Percentiles rank a stretch among this genome's conserved stretches.
These are phyloP conservation scores for Fusarium sulawesiense DNA, from an alignment of 2,329 filamentous ascomycete species.

Conservation along the genomic window DNA sequence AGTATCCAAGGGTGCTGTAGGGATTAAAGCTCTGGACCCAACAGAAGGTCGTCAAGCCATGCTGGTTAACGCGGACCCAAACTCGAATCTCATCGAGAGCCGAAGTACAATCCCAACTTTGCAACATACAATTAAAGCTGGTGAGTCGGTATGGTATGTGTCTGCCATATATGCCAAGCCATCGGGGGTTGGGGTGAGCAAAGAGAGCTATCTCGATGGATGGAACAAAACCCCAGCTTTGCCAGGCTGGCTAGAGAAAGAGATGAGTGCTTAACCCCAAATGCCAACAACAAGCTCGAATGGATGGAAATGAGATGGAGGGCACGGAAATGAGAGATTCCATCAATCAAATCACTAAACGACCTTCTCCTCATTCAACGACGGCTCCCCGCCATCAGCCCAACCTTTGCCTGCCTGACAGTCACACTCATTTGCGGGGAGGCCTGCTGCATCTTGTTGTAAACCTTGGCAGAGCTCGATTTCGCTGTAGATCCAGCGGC, in stretches of 20 bases:
- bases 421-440: slow-evolving; percentile 29
- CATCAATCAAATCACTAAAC: slow-evolving; percentile 42
- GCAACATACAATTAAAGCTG: slow-evolving; percentile 68
- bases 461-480: slow-evolving; percentile 34
- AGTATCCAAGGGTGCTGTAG: slow-evolving; percentile 66
- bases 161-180: slow-evolving; percentile 79
- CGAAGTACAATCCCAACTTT: slow-evolving; percentile 78
- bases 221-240: slow-evolving; percentile 70
- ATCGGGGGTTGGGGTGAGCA: slow-evolving; percentile 62
- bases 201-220: slow-evolving; percentile 65
- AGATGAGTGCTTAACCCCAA: slow-evolving; percentile 55
- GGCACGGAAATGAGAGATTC: slow-evolving; percentile 29
- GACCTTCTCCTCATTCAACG: slow-evolving; percentile 32
- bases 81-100: slow-evolving; percentile 80
- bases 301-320: slow-evolving; percentile 27
- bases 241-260: slow-evolving; percentile 69
- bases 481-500: slow-evolving; percentile 16
- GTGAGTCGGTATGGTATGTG: slow-evolving; percentile 72
- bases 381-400: slow-evolving; percentile 21
- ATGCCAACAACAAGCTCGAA: slow-evolving; percentile 7
- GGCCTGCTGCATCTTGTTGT: slow-evolving; percentile 11
- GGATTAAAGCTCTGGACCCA: slow-evolving; percentile 67
- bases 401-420: slow-evolving; percentile 8
- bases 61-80: slow-evolving; percentile 80
- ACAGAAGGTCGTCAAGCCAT: slow-evolving; percentile 65